These are phyloP conservation scores for Trichophaea hybrida DNA, from an alignment of 2,329 filamentous ascomycete genomes.

Conservation along the genomic window DNA sequence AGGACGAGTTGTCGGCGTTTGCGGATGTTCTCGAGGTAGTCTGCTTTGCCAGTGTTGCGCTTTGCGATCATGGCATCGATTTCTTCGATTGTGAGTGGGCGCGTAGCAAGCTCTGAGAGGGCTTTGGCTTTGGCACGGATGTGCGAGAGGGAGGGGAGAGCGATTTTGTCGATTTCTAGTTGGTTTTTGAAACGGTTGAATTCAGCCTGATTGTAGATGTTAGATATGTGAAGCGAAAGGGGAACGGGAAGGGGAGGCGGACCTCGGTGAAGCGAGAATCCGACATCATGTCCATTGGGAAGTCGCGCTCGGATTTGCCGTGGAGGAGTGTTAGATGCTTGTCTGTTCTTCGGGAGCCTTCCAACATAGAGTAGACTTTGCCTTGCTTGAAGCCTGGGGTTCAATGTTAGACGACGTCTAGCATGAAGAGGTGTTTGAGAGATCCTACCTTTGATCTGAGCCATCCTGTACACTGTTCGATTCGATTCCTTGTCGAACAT, in stretches of 20 bases:
- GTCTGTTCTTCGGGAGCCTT: conserved; percentile 63
- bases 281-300: conserved; percentile 82
- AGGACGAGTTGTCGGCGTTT: conserved; percentile 54
- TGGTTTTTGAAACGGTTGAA: conserved; percentile 67
- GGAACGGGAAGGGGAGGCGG: conserved; percentile 26
- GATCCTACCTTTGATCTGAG: conserved; percentile 30
- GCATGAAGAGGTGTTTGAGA: neutral
- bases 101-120: conserved; percentile 20
- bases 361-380: conserved; percentile 69
- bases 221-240: conserved; percentile 1
- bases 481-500: conserved; percentile 46
- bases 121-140: conserved; percentile 24
- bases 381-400: conserved; percentile 57
- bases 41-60: conserved; percentile 56
- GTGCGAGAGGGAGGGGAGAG: conserved; percentile 40
- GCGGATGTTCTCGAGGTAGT: conserved; percentile 65
- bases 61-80: conserved; percentile 22
- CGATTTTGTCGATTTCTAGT: conserved; percentile 55
- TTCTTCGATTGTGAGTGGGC: conserved; percentile 23
- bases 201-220: conserved; percentile 45
- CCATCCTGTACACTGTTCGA: conserved; percentile 33
- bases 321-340: conserved; percentile 71
- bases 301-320: conserved; percentile 69
- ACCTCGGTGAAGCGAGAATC: conserved; percentile 75
- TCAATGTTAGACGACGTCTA: conserved; percentile 25